Evolutionary conservation across 2,329 filamentous ascomycete genomes (phyloP), one percentile per base, ranked within the genome.

Genomic region (Leptodontidium sp.): DNA sequence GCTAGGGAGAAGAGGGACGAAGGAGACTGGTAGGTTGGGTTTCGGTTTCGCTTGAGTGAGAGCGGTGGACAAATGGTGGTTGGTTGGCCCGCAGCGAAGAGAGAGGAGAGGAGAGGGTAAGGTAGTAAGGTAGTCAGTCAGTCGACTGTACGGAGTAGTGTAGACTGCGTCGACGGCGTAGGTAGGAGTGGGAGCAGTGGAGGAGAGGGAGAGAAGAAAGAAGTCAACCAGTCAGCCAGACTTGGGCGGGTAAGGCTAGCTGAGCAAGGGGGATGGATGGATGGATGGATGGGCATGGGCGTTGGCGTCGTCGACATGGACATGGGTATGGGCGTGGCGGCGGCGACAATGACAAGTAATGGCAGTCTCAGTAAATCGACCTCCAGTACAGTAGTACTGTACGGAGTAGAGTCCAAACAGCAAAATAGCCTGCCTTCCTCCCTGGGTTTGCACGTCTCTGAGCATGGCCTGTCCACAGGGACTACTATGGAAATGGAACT

Each of bases 391-490:
- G 21, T 21, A 32, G 29, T 32, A 32, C 29, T 6, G 29, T 21
- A 21, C 21, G 1, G 21, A 21, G 29, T 32, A 32, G 29, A 32
- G 29, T 32, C 29, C 21, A 21, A 21, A 35, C 32, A 35, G 32
- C 32, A 40, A 40, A 40, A 11, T 12, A 11, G 9, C 9, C 4
- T 40, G 15, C 43, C 43, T 45, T 7, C 4, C 43, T 14, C 4
- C 43, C 43, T 45, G 17, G 43, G 17, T 45, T 29, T 57, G 32
- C 53, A 57, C 53, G 53, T 57, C 53, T 57, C 53, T 17, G 53
- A 57, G 53, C 1, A 32, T 4, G 50, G 24, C 26, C 52, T 55
- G 52, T 55, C 15, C 15, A 24, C 26, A 7, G 29, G 52, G 26
- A 55, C 52, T 35, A 32, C 29, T 32, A 6, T 14, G 32, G 29